Conservation (phyloP, 306 rosid species). For the Citrullus colocynthis region DNA sequence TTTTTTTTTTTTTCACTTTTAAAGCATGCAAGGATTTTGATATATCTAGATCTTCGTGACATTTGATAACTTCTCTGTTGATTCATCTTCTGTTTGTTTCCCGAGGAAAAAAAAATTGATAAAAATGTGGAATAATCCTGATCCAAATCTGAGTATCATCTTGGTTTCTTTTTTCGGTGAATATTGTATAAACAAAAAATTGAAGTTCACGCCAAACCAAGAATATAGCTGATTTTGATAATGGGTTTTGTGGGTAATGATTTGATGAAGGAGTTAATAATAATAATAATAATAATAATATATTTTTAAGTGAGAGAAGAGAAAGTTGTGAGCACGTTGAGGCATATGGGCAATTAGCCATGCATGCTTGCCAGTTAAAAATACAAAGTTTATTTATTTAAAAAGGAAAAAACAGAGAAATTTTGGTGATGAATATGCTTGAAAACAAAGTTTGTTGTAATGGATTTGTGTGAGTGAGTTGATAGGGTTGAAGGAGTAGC, state of each 20-base stretch:
- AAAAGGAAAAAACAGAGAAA: neutral
- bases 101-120: neutral
- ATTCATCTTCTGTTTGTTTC: neutral
- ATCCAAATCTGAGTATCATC: neutral
- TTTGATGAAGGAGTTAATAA: neutral
- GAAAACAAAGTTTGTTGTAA: neutral
- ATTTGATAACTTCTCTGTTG: neutral
- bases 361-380: neutral
- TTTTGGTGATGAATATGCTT: neutral
- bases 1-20: neutral
- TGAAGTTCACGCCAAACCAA: neutral
- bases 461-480: neutral
- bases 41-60: neutral
- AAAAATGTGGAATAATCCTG: neutral
- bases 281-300: neutral
- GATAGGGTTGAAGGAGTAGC: neutral
- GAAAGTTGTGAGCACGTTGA: slow-evolving; percentile 4
- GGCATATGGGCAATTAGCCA: neutral
- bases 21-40: neutral
- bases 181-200: neutral
- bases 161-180: neutral
- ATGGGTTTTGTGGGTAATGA: neutral
- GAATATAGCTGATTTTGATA: neutral
- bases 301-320: neutral
- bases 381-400: neutral